Base-by-base conservation (phyloP, 495 filamentous ascomycete genomes). In the Aspergillus haitiensis region DNA sequence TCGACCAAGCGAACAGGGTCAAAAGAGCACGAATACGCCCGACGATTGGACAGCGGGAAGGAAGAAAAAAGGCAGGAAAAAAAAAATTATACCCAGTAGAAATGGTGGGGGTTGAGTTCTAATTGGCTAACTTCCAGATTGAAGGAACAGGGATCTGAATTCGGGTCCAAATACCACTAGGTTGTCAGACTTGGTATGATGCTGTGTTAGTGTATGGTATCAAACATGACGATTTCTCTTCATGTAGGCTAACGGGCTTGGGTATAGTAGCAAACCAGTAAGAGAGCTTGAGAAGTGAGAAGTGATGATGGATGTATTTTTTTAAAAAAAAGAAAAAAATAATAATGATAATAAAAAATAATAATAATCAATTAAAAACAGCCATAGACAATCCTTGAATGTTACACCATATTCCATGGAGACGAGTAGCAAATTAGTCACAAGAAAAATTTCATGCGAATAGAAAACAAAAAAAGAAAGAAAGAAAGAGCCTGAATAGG, bases 201-300 rank as follows among this genome's bases (percentile, higher is more conserved):
- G n/a, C 53, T 21, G 21, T 49, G 64, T 66, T 49, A 55, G 39
- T 11, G 50, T 68, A 64, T 52, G 34, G 66, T 68, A 68, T 59
- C 50, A 50, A 60, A 45, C 56, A 32, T 48, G 51, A 56, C 37
- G 40, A 46, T 44, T 46, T 66, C 56, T 54, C 48, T 58, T 53
- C 37, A 47, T 46, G 27, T 40, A 35, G 59, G 47, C 59, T 67
- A 67, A 62, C 64, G 61, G 52, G 50, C 49, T 52, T 62, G 55
- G 56, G 54, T 56, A 57, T 58, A 46, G 56, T 58, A 46, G 27
- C 36, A 60, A 6, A 34, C 37, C n/a, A 7, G 31, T 46, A 11
- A 9, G 27, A 42, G 55, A 55, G 55, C 51, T 62, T 56, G 56
- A 62, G n/a, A n/a, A n/a, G n/a, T 37, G 50, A 21, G 50, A 58